Percentiles rank a stretch among this genome's conserved stretches.
Conservation (phyloP, 306 rosid genomes). For the Sicyos edulis region DNA sequence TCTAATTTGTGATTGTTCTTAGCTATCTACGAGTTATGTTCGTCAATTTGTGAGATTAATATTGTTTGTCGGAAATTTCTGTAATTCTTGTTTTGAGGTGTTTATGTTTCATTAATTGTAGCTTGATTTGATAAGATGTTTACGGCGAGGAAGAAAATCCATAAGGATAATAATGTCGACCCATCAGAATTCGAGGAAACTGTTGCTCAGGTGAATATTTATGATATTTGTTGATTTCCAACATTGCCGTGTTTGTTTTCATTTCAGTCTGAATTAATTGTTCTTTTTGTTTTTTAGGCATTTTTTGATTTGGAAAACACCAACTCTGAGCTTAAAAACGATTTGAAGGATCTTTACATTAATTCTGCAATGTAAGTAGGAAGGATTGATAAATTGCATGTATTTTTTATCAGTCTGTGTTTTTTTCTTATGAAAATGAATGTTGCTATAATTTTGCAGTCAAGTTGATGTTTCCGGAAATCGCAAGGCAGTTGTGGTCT, state of each 20-base stretch:
- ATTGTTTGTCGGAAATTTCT: not conserved
- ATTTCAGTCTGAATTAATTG: not conserved
- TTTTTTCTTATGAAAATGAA: not conserved
- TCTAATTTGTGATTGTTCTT: not conserved
- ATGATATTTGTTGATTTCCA: not conserved
- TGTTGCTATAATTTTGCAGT: conserved; percentile 28
- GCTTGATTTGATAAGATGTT: conserved; percentile 9
- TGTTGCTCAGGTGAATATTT: conserved; percentile 57
- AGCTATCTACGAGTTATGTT: not conserved
- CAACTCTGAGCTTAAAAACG: conserved; percentile 82
- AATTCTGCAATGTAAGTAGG: conserved; percentile 69
- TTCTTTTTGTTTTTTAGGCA: conserved; percentile 34
- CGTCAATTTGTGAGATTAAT: not conserved
- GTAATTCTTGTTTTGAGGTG: not conserved
- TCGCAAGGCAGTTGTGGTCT: conserved; percentile 75
- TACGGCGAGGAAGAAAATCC: conserved; percentile 26
- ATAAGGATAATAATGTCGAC: conserved; percentile 44
- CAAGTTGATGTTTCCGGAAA: conserved; percentile 66
- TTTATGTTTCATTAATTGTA: not conserved
- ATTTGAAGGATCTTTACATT: conserved; percentile 80
- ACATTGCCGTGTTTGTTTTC: not conserved
- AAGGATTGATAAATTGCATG: not conserved
- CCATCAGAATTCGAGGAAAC: conserved; percentile 55
- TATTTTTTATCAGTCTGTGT: not conserved
- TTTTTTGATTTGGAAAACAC: conserved; percentile 72